These are phyloP conservation scores for Lichtheimia ramosa DNA, from an alignment of 371 early-diverging fungal genomes.

Conservation along the genomic window DNA sequence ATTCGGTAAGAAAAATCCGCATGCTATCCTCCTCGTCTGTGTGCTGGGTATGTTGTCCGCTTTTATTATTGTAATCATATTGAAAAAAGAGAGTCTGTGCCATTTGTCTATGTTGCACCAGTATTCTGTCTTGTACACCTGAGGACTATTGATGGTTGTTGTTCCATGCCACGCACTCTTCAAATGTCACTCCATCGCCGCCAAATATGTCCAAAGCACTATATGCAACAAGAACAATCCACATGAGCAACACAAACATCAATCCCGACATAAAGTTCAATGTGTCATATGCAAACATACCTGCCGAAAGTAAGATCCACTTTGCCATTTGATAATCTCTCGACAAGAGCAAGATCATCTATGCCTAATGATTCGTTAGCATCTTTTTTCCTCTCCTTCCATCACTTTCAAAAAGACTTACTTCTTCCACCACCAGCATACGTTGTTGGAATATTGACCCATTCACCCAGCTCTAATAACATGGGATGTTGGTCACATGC, in stretches of 20 bases:
- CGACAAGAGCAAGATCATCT: constrained; percentile 80
- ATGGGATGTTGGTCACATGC: not conserved
- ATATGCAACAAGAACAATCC: constrained; percentile 2
- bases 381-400: not conserved
- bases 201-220: constrained; percentile 98
- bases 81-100: not conserved
- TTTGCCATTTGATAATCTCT: constrained; percentile 76
- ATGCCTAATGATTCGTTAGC: constrained; percentile 39
- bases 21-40: not conserved
- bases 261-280: not conserved
- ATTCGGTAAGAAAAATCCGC: not conserved
- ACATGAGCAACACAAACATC: not conserved
- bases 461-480: constrained; percentile 69
- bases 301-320: constrained; percentile 95
- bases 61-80: too few relatives aligned
- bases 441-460: constrained; percentile 89
- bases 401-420: constrained; percentile 26
- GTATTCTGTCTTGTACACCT: not conserved
- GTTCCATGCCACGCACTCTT: constrained; percentile 84
- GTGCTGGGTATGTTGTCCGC: not conserved
- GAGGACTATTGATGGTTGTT: constrained; percentile 11
- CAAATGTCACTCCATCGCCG: constrained; percentile 79
- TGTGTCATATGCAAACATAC: constrained; percentile 29
- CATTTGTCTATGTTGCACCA: not conserved
- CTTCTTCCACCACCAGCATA: constrained; percentile 95